A percentile compares a stretch with the other conserved stretches of the same genome.
Conservation (phyloP, 2,329 filamentous ascomycete genomes). For the Phialophora tarda region DNA sequence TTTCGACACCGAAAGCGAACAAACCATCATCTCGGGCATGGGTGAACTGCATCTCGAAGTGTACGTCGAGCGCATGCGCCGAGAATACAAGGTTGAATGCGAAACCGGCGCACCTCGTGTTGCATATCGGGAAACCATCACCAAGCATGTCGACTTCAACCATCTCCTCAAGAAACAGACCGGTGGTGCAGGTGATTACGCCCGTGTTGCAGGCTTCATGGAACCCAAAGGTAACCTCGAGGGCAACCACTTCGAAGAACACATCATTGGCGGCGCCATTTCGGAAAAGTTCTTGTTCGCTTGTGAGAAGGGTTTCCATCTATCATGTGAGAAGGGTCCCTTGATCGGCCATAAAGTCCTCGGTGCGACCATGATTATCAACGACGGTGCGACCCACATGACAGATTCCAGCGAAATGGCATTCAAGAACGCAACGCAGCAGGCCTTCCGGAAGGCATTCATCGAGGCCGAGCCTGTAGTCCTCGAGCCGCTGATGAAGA, state of each 20-base stretch:
- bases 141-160: constrained; percentile 80
- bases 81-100: constrained; percentile 96
- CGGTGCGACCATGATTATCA: constrained; percentile 86
- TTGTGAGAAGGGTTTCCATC: constrained; percentile 91
- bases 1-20: constrained; percentile 87
- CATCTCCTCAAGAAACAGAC: constrained; percentile 94
- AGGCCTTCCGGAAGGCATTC: constrained; percentile 96
- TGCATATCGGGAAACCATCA: constrained; percentile 94
- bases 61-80: constrained; percentile 93
- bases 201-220: constrained; percentile 87
- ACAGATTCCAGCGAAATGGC: constrained; percentile 97
- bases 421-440: constrained; percentile 92
- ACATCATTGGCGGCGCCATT: constrained; percentile 87
- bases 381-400: constrained; percentile 95
- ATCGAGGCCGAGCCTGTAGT: constrained; percentile 78
- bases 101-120: constrained; percentile 96
- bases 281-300: constrained; percentile 94
- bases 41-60: constrained; percentile 96
- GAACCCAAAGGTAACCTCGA: constrained; percentile 78
- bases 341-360: constrained; percentile 92
- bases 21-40: constrained; percentile 99
- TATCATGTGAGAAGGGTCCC: constrained; percentile 82
- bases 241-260: constrained; percentile 82
- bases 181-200: constrained; percentile 93
- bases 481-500: constrained; percentile 97